phyloP scores from a whole-genome alignment of 495 filamentous ascomycete genomes.

The Xanthoparmelia taractica region DNA sequence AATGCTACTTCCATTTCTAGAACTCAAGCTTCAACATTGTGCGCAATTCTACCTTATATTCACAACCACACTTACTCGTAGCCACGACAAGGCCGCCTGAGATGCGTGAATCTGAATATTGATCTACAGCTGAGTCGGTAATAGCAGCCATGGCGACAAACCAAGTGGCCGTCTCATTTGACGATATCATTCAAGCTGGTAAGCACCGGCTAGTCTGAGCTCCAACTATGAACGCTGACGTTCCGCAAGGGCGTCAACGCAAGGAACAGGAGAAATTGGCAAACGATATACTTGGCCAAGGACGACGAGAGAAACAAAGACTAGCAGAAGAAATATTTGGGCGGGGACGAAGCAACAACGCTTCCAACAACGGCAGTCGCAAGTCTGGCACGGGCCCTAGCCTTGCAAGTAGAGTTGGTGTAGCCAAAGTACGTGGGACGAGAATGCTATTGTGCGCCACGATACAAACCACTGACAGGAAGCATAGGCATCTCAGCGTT shows the following conservation, averaged over 20 bases:
- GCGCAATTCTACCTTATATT: background rate
- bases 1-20: constrained; percentile 3
- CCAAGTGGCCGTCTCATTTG: constrained; percentile 48
- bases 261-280: constrained; percentile 12
- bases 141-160: constrained; percentile 40
- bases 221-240: constrained; percentile 9
- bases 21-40: background rate
- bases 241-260: constrained; percentile 21
- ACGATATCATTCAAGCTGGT: constrained; percentile 61
- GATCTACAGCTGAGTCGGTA: background rate
- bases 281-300: constrained; percentile 4
- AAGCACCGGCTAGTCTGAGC: constrained; percentile 20
- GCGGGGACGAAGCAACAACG: constrained; percentile 53
- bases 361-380: constrained; percentile 41
- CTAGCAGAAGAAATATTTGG: constrained; percentile 66
- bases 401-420: constrained; percentile 68
- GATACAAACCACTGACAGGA: constrained; percentile 13
- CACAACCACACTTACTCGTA: background rate
- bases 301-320: constrained; percentile 57
- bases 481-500: constrained; percentile 34
- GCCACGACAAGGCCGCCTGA: background rate
- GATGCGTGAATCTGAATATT: background rate
- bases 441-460: background rate
- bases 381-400: constrained; percentile 45
- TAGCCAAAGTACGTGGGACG: constrained; percentile 51